These are phyloP conservation scores for Tolypocladium paradoxum DNA, from an alignment of 2,329 filamentous ascomycete species.

Conservation along the genomic window DNA sequence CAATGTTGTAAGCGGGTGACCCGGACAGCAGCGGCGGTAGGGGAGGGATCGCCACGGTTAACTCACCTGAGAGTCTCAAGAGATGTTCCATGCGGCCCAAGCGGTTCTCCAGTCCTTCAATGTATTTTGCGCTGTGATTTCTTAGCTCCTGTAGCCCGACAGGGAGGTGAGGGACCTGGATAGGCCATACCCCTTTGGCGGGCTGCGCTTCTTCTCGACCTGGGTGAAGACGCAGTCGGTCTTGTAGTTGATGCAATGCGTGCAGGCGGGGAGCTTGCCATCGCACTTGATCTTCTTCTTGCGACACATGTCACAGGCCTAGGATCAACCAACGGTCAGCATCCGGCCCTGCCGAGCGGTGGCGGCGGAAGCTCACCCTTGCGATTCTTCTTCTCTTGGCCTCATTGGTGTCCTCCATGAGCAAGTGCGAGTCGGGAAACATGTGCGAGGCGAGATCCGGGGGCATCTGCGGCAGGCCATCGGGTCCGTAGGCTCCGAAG, in stretches of 20 bases:
- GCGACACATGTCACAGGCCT: conserved; percentile 94
- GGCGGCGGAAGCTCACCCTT: conserved; percentile 43
- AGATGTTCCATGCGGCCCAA: conserved; percentile 93
- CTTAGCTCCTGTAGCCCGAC: conserved; percentile 8
- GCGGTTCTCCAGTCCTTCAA: conserved; percentile 90
- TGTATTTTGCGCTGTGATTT: conserved; percentile 74
- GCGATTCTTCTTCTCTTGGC: conserved; percentile 84
- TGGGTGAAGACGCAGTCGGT: conserved; percentile 96
- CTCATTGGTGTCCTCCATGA: conserved; percentile 61
- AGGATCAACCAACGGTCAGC: conserved; percentile 3
- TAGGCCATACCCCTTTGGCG: conserved; percentile 77
- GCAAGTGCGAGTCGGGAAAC: conserved; percentile 43
- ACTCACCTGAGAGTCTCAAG: conserved; percentile 64
- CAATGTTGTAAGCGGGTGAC: background rate
- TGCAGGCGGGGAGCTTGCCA: conserved; percentile 87
- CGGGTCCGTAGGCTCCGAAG: conserved; percentile 51
- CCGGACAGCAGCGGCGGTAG: background rate
- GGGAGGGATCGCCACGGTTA: background rate
- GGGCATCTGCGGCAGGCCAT: conserved; percentile 48
- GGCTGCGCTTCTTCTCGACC: conserved; percentile 96
- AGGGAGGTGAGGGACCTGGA: background rate
- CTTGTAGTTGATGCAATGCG: conserved; percentile 96
- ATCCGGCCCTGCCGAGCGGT: background rate
- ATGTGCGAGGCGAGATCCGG: conserved; percentile 49
- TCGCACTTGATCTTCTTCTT: conserved; percentile 98